phyloP scores from a whole-genome alignment of 2,329 filamentous ascomycete species.

The Hirsutella thompsonii region DNA sequence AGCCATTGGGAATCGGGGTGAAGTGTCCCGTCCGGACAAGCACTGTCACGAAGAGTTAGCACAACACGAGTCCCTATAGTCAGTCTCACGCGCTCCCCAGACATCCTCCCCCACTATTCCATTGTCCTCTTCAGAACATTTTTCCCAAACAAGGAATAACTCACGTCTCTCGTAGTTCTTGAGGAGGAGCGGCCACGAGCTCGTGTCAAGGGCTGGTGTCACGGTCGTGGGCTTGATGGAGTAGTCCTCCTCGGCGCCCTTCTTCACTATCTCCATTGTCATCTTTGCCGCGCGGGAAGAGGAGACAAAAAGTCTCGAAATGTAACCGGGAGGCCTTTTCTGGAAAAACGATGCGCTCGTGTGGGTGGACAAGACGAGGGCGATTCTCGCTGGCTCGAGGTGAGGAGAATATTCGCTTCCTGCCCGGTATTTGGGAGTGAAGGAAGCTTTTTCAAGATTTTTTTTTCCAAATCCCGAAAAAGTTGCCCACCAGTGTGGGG shows the following conservation, averaged over 20 bases:
- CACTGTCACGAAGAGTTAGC: constrained; percentile 36
- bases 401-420: constrained; percentile 6
- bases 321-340: constrained; percentile 6
- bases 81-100: too few relatives aligned
- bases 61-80: too few relatives aligned
- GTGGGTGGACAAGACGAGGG: constrained; percentile 9
- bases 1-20: constrained; percentile 89
- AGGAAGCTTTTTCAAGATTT: constrained; percentile 8
- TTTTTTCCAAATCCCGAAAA: constrained; percentile 4
- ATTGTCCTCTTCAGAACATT: too few relatives aligned
- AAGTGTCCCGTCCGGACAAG: constrained; percentile 91
- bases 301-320: constrained; percentile 3
- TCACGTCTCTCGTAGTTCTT: constrained; percentile 91
- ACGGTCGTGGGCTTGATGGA: constrained; percentile 85
- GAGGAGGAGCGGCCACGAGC: constrained; percentile 82
- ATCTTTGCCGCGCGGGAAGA: constrained; percentile 12
- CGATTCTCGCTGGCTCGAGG: constrained; percentile 6
- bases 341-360: constrained; percentile 7
- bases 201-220: constrained; percentile 69
- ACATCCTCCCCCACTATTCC: too few relatives aligned
- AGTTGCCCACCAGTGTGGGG: constrained; percentile 6
- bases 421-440: constrained; percentile 4
- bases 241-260: constrained; percentile 53
- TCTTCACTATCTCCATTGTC: constrained; percentile 34
- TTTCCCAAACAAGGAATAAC: constrained; percentile 18